These are phyloP conservation scores for Pichia sp. DNA, from an alignment of 1,139 yeast genomes.

Conservation along the genomic window DNA sequence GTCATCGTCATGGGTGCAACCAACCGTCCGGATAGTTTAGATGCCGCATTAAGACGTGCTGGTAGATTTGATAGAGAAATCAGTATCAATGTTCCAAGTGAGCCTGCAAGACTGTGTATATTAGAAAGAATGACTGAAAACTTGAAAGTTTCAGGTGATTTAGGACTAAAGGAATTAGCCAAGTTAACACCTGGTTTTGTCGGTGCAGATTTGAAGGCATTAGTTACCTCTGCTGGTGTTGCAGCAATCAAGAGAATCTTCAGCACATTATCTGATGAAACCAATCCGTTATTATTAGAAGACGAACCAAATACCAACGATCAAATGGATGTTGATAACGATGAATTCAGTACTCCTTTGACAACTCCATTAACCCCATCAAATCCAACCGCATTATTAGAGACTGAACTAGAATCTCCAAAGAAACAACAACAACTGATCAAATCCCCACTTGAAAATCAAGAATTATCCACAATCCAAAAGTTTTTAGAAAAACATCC, in stretches of 20 bases:
- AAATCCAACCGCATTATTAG: constrained; percentile 1
- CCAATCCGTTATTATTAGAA: constrained; percentile 6
- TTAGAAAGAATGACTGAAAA: constrained; percentile 67
- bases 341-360: constrained; percentile 19
- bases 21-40: constrained; percentile 95
- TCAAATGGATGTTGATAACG: constrained; percentile 22
- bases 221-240: constrained; percentile 94
- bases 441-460: not conserved
- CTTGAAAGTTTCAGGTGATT: constrained; percentile 65
- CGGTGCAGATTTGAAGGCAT: constrained; percentile 94
- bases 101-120: constrained; percentile 74
- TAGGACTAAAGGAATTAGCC: constrained; percentile 74
- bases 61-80: constrained; percentile 98
- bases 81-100: constrained; percentile 82
- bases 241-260: constrained; percentile 93
- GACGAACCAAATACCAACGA: constrained; percentile 19
- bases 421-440: no score
- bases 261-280: constrained; percentile 22
- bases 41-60: constrained; percentile 95
- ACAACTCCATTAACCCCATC: constrained; percentile 18
- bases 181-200: constrained; percentile 97
- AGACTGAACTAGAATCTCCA: no score
- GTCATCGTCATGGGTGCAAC: constrained; percentile 98
- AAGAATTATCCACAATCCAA: constrained; percentile 60
- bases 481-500: constrained; percentile 74